Evolutionary conservation across 2,329 filamentous ascomycete species (phyloP).

Genomic region (Penicillium sp.): DNA sequence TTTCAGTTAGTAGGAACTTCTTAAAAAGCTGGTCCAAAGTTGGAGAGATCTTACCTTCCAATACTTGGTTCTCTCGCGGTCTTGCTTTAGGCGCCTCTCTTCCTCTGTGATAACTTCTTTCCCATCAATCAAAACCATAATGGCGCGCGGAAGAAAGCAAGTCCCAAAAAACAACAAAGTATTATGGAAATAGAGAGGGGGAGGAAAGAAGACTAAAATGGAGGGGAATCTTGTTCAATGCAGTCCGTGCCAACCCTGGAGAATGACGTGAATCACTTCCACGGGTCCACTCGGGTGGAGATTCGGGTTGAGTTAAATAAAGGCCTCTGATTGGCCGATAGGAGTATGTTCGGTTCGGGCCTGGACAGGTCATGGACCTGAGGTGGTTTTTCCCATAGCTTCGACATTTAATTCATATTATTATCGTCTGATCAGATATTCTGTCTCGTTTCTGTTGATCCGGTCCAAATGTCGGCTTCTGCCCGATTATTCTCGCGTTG

Average conservation of each 20-base stretch:
- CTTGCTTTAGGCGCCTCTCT: constrained; percentile 84
- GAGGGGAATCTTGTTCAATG: not conserved
- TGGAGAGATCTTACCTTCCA: constrained; percentile 69
- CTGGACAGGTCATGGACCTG: not conserved
- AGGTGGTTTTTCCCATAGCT: too few species aligned
- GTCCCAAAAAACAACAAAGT: not conserved
- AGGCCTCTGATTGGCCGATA: not conserved
- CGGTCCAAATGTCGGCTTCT: not conserved
- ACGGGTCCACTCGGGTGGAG: not conserved
- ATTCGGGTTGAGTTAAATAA: not conserved
- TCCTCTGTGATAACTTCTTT: constrained; percentile 86
- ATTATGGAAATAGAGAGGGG: not conserved
- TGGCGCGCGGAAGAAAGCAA: not conserved
- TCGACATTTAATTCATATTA: too few species aligned
- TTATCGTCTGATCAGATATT: not conserved
- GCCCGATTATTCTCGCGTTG: not conserved
- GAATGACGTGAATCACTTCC: constrained; percentile 1
- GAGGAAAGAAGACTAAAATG: not conserved
- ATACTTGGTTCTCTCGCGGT: constrained; percentile 78
- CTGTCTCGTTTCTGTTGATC: not conserved
- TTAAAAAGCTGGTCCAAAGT: not conserved
- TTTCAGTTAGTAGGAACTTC: not conserved
- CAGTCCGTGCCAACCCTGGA: constrained; percentile 1
- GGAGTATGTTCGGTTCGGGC: not conserved
- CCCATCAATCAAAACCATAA: constrained; percentile 86